Conservation (phyloP, 2,329 filamentous ascomycete genomes). For the Coniochaeta ligniaria region DNA sequence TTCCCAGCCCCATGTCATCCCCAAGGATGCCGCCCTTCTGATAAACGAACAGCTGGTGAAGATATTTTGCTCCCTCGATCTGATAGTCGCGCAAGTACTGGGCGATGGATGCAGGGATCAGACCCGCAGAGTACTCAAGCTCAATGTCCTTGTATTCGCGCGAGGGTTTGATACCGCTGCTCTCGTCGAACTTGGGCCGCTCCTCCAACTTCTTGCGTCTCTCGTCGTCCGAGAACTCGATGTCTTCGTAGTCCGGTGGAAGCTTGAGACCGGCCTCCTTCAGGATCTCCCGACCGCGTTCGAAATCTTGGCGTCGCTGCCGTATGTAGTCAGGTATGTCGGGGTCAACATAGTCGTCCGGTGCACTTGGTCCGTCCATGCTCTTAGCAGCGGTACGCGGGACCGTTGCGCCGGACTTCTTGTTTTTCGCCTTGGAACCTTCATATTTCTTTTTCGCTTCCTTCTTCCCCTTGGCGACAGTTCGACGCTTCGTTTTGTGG, state of each 20-base stretch:
- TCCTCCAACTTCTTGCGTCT: slow-evolving; percentile 41
- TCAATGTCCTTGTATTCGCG: slow-evolving; percentile 68
- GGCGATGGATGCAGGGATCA: slow-evolving; percentile 83
- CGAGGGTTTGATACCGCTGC: slow-evolving; percentile 53
- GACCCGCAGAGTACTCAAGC: slow-evolving; percentile 66
- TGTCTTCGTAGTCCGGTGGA: slow-evolving; percentile 68
- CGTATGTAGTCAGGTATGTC: slow-evolving; percentile 67
- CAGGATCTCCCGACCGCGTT: slow-evolving; percentile 49
- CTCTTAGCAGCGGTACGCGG: slow-evolving; percentile 1
- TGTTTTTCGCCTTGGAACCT: neutral
- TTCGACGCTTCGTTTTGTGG: slow-evolving; percentile 38
- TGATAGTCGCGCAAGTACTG: slow-evolving; percentile 93
- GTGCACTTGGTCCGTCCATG: slow-evolving; percentile 5
- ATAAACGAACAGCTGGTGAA: slow-evolving; percentile 84
- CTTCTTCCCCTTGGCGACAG: slow-evolving; percentile 37
- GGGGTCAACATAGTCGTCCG: slow-evolving; percentile 23
- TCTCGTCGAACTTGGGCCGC: slow-evolving; percentile 58
- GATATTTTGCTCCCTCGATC: slow-evolving; percentile 73
- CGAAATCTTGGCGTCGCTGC: slow-evolving; percentile 61
- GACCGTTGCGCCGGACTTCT: neutral
- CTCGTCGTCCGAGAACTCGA: slow-evolving; percentile 68
- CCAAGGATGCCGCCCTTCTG: slow-evolving; percentile 87
- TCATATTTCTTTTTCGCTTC: slow-evolving; percentile 1
- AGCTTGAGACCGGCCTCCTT: slow-evolving; percentile 64
- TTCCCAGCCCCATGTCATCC: slow-evolving; percentile 96